Conservation (phyloP, 768 basidiomycete genomes). For the Leucogyrophana mollusca region DNA sequence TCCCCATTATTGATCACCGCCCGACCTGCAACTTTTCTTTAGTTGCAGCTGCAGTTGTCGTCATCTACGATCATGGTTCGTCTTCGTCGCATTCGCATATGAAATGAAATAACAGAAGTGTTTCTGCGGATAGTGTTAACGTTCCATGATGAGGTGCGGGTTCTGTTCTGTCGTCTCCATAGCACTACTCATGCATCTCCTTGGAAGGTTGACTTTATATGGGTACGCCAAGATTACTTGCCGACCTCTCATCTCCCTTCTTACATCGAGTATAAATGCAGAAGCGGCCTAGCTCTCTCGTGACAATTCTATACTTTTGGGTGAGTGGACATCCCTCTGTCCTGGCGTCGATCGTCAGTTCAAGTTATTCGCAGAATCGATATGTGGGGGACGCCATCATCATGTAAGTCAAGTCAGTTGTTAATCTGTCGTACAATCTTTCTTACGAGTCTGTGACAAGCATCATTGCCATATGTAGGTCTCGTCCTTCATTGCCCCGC, state of each 20-base stretch:
- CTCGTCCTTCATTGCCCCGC: neutral
- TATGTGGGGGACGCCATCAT: slow-evolving; percentile 4
- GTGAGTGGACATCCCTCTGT: neutral
- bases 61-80: slow-evolving; percentile 8
- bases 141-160: slow-evolving; percentile 10
- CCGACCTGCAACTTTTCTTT: too few relatives aligned
- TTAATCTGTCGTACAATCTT: too few relatives aligned
- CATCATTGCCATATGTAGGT: slow-evolving; percentile 4
- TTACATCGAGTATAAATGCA: neutral
- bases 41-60: slow-evolving; percentile 7
- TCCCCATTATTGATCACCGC: neutral
- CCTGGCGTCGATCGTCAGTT: neutral
- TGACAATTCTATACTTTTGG: slow-evolving; percentile 3
- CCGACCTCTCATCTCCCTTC: neutral
- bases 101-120: neutral
- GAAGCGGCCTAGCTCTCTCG: slow-evolving; percentile 2
- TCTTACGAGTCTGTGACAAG: too few relatives aligned
- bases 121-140: neutral
- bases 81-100: neutral
- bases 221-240: slow-evolving; percentile 6
- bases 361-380: slow-evolving; percentile 9
- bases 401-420: neutral
- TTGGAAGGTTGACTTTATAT: slow-evolving; percentile 8
- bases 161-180: slow-evolving; percentile 25
- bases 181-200: too few relatives aligned